These are phyloP conservation scores for Talaromyces adpressus DNA, from an alignment of 495 filamentous ascomycete genomes.

Conservation along the genomic window DNA sequence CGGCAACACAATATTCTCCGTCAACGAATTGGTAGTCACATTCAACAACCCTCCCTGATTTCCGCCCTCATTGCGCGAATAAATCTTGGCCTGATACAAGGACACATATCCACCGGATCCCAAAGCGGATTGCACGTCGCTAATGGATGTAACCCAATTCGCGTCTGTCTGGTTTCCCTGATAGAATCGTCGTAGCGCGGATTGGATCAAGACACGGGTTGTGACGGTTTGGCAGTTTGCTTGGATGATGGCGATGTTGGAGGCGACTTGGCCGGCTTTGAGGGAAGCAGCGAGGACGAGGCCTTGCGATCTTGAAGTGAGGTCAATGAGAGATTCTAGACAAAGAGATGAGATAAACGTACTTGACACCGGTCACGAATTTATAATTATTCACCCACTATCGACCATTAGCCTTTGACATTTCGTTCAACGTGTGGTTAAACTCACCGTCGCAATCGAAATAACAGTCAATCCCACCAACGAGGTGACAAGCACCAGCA, in stretches of 20 bases:
- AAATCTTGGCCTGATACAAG: conserved; percentile 59
- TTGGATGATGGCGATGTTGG: conserved; percentile 67
- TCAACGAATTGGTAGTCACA: conserved; percentile 41
- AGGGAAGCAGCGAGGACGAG: conserved; percentile 75
- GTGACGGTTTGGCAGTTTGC: conserved; percentile 58
- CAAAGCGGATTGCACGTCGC: conserved; percentile 58
- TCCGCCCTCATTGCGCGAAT: conserved; percentile 52
- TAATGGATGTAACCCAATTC: conserved; percentile 48
- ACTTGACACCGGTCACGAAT: conserved; percentile 61
- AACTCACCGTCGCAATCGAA: conserved; percentile 53
- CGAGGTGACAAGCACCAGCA: conserved; percentile 64
- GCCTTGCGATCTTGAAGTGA: conserved; percentile 29
- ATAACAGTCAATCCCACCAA: conserved; percentile 60
- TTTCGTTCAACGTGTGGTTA: background rate
- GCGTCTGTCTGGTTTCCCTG: conserved; percentile 39
- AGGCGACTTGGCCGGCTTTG: conserved; percentile 74
- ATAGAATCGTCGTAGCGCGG: conserved; percentile 55
- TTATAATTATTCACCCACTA: conserved; percentile 68
- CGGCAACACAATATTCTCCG: conserved; percentile 47
- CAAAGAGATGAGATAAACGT: conserved; percentile 15
- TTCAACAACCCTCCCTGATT: conserved; percentile 47
- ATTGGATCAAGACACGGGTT: conserved; percentile 61
- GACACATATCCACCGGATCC: conserved; percentile 34
- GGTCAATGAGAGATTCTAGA: background rate
- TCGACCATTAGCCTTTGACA: conserved; percentile 17